Conservation (phyloP, 208 protist species). For the Leishmania amazonensis region DNA sequence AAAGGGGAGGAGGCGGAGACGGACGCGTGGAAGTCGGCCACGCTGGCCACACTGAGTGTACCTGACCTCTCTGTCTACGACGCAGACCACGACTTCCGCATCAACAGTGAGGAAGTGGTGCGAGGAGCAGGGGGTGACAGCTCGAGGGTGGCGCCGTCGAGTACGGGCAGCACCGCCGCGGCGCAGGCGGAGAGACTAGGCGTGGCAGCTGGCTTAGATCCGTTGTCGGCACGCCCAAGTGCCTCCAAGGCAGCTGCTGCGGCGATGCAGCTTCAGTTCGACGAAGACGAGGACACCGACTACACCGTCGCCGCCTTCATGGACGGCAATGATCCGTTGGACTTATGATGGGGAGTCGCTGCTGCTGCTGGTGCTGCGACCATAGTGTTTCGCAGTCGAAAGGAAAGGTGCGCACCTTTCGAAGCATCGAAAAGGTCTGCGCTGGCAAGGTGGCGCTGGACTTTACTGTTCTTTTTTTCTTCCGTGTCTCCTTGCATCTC, state of each 20-base stretch:
- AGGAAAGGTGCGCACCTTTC: not conserved
- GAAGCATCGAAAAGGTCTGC: not conserved
- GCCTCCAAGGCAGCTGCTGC: slow-evolving; percentile 6
- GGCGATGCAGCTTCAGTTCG: slow-evolving; percentile 30
- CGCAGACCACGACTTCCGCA: slow-evolving; percentile 65
- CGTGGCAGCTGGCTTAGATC: not conserved
- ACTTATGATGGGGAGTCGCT: not conserved
- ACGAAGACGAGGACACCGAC: slow-evolving; percentile 40
- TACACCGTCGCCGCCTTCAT: slow-evolving; percentile 33
- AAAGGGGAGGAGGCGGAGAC: not conserved
- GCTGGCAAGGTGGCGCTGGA: not conserved
- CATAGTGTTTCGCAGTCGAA: not conserved
- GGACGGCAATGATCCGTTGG: slow-evolving; percentile 22
- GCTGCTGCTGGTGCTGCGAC: not conserved
- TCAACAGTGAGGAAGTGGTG: slow-evolving; percentile 60
- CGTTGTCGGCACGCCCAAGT: not conserved
- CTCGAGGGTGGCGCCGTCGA: not conserved
- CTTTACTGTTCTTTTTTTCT: not conserved
- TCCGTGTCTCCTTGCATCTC: not conserved
- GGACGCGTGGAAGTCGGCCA: slow-evolving; percentile 30
- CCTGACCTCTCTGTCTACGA: slow-evolving; percentile 82
- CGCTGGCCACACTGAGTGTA: slow-evolving; percentile 43
- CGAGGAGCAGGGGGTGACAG: slow-evolving; percentile 6
- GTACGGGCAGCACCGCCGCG: not conserved
- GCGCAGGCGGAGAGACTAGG: not conserved